Base-by-base conservation (phyloP, 1,139 yeast genomes). In the Scheffersomyces segobiensis region DNA sequence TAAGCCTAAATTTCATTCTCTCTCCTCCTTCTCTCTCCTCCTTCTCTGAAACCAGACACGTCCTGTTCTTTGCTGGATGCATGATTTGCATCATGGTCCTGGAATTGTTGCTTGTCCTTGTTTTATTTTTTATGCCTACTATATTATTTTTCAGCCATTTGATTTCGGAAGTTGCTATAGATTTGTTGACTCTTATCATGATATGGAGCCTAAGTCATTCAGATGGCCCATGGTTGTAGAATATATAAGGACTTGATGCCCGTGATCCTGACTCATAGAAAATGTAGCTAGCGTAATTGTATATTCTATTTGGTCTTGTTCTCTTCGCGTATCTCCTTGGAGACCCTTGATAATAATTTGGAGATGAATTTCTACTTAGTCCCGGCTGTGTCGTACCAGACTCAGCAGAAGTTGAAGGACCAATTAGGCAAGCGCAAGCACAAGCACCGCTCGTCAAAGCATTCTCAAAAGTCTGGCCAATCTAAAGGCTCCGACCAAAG, bases 401-500 rank as follows among this genome's bases (percentile, higher is more conserved):
- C 67, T 17, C 69, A 66, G 53, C 67, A 66, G 54, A 65, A 65
- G 58, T 57, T 65, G 57, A 62, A 63, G 57, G 64, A 60, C 50
- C 64, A 63, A 53, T 62, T 64, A 57, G 59, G 60, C 54, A 62
- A 61, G 54, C 50, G 50, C n/a, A 48, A 20, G 17, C 50, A 20
- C n/a, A 48, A 20, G 17, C 50, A 20, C 17, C 50, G 24, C 24
- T 48, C 50, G 12, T 48, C 50, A 21, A 20, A 17, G n/a, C 50
- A 48, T 20, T 48, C 50, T 20, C 50, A 48, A n/a, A 20, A 21
- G 24, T 20, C 26, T 8, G 12, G n/a, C 6, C 50, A 48, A 17
- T 48, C 50, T 20, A 32, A 32, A 32, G 42, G 12, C 17, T 32
- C 42, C 12, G 12, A 32, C 42, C 42, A 32, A 32, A 32, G 42